Evolutionary conservation across 2,329 filamentous ascomycete species (phyloP), one percentile per base, ranked within the genome.

Genomic region (Cytospora paraplurivora): DNA sequence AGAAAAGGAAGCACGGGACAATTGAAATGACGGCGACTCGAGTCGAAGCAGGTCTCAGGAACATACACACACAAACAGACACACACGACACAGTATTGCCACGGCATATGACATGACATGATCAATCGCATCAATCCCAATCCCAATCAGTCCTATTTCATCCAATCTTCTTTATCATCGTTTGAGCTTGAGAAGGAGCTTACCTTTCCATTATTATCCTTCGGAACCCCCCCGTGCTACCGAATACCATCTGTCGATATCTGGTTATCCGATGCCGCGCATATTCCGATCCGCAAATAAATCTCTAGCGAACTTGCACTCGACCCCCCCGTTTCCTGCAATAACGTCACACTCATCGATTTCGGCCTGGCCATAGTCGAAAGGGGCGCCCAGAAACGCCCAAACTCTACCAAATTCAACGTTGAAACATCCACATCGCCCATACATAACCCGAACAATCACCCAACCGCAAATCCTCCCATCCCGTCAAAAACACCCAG

Each of bases 301-400:
- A 47, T 59, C 19, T 62, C 56, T 56, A 58, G 44, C 44, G 44
- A 47, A 21, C 27, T 27, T 27, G 44, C 44, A 21, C 17, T 47
- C 44, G 21, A 47, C n/a, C 44, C 44, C 27, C 44, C 38, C 59
- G 60, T 53, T 44, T 59, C 56, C 41, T 59, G 63, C 62, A 47
- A 63, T 53, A 67, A 65, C 63, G 63, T 63, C 65, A 60, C 65
- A 65, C 47, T 56, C 41, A 44, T 60, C 50, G 41, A 52, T 49
- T 56, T 35, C 44, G 59, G 59, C 51, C 54, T 55, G 63, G 54
- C 33, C 49, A 57, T 37, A 59, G 34, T 59, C 35, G 62, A 61
- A 64, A 64, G 58, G 63, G 41, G 38, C 47, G 51, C 56, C 37
- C 27, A 47, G 60, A 54, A 59, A 49, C 41, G 54, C 57, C 53